A percentile compares a stretch with the other conserved stretches of the same genome.
Conservation (phyloP, 2,329 filamentous ascomycete species). For the Phialophora verrucosa region DNA sequence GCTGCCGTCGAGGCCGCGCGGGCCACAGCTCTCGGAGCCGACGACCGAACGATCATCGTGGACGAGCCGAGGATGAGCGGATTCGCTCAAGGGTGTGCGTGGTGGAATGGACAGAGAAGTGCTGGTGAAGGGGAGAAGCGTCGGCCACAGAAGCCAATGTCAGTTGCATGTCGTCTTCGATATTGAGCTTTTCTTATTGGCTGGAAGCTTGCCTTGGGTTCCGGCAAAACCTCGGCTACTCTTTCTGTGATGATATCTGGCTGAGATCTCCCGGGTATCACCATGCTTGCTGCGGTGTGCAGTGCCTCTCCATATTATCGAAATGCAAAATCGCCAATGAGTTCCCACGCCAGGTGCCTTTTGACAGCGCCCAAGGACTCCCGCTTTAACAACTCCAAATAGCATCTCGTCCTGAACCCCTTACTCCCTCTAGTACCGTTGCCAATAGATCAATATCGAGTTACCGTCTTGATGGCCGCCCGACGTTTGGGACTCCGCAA, state of each 20-base stretch:
- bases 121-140: not conserved
- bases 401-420: not conserved
- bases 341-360: not conserved
- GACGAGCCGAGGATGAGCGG: slow-evolving; percentile 1
- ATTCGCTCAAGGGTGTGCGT: slow-evolving; percentile 10
- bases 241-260: not conserved
- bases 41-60: slow-evolving; percentile 42
- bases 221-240: slow-evolving; percentile 15
- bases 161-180: slow-evolving; percentile 20
- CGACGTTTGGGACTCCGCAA: slow-evolving; percentile 8
- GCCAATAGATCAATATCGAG: slow-evolving; percentile 30
- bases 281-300: not conserved
- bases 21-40: slow-evolving; percentile 41
- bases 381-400: not conserved
- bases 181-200: slow-evolving; percentile 29
- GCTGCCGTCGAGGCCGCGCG: slow-evolving; percentile 42
- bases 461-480: slow-evolving; percentile 1
- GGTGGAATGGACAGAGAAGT: slow-evolving; percentile 2
- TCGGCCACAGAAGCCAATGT: slow-evolving; percentile 16
- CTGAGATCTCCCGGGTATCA: not conserved
- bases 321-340: not conserved
- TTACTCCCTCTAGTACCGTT: slow-evolving; percentile 17
- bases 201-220: slow-evolving; percentile 6
- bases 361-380: not conserved
- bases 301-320: not conserved